Evolutionary conservation across 306 rosid species (phyloP).

Genomic region (Trichosanthes cucumerina): DNA sequence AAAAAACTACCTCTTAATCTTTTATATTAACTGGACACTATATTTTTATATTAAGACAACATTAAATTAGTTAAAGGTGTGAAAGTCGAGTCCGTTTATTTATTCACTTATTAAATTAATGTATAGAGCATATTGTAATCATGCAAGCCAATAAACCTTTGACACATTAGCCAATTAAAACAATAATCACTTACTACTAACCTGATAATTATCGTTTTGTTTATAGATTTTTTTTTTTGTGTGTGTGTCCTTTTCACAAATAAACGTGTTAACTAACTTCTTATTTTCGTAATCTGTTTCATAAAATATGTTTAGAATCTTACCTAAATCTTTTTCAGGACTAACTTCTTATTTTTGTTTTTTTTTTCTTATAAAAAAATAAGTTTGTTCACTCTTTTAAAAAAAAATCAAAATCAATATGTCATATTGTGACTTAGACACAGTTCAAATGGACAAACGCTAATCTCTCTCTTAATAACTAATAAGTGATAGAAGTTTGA

Average conservation of each 20-base stretch:
- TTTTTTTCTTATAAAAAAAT: too few species aligned
- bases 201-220: background rate
- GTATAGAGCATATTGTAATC: background rate
- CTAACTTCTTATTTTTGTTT: too few species aligned
- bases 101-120: constrained; percentile 1
- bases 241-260: background rate
- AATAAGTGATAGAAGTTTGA: too few species aligned
- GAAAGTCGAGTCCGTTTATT: background rate
- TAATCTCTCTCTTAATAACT: too few species aligned
- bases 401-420: too few species aligned
- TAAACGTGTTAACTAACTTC: background rate
- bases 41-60: background rate
- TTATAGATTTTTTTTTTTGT: background rate
- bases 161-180: background rate
- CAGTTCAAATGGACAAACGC: too few species aligned
- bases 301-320: background rate
- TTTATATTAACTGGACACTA: background rate
- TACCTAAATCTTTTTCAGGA: background rate
- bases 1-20: background rate
- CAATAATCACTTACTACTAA: background rate
- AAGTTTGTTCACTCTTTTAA: too few species aligned
- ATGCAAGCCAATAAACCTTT: background rate
- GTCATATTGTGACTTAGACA: background rate
- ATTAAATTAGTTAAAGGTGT: background rate
- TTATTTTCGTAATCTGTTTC: background rate